These are phyloP conservation scores for Lactarius sanguifluus DNA, from an alignment of 768 basidiomycete species.

Conservation along the genomic window DNA sequence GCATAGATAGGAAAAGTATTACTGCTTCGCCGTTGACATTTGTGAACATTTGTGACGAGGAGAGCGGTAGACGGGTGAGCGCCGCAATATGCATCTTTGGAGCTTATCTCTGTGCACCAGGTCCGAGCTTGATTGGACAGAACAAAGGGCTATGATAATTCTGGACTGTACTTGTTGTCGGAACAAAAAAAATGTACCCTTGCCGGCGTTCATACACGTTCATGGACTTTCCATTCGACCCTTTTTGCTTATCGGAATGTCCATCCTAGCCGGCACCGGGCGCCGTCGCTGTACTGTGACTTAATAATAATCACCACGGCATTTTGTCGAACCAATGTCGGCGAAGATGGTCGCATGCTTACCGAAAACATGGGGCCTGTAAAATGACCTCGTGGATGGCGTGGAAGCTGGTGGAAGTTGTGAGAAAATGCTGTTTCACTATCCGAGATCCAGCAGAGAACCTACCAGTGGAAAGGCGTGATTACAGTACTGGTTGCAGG, in stretches of 20 bases:
- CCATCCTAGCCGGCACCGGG: constrained; percentile 13
- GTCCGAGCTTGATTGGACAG: not conserved
- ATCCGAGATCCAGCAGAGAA: not conserved
- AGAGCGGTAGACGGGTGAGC: not conserved
- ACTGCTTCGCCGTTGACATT: not conserved
- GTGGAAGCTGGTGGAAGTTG: constrained; percentile 5
- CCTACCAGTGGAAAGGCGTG: not conserved
- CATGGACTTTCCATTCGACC: constrained; percentile 21
- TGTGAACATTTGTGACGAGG: not conserved
- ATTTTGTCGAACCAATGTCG: constrained; percentile 10
- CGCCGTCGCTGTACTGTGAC: not conserved
- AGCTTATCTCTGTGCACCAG: constrained; percentile 13
- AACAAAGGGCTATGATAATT: not conserved
- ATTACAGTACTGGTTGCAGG: not conserved
- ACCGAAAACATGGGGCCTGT: constrained; percentile 10
- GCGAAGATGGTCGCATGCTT: constrained; percentile 9
- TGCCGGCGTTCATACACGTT: not conserved
- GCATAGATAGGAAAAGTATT: constrained; percentile 6
- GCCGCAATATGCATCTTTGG: constrained; percentile 1
- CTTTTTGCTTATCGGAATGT: constrained; percentile 14
- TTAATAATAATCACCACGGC: constrained; percentile 3
- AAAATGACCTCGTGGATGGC: constrained; percentile 1
- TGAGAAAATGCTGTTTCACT: not conserved
- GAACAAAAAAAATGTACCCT: not conserved
- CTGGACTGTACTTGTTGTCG: not conserved